Conservation (phyloP, 768 basidiomycete genomes). For the Lentinus brumalis region DNA sequence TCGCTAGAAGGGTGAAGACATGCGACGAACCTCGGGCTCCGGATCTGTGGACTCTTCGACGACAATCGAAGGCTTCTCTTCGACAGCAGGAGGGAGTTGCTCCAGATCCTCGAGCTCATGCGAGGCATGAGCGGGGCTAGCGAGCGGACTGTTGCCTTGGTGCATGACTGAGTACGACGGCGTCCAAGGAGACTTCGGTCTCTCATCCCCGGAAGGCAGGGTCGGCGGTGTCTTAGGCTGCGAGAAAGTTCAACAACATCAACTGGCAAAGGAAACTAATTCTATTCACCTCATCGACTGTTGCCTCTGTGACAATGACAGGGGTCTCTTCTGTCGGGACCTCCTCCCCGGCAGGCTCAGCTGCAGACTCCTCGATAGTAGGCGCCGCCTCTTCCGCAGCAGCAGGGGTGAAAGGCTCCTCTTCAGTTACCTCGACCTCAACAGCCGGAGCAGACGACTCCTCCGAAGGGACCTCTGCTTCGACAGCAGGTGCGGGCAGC, state of each 20-base stretch:
- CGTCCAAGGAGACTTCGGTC: conserved; percentile 34
- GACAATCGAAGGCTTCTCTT: conserved; percentile 14
- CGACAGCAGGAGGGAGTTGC: conserved; percentile 9
- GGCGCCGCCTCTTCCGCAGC: not conserved
- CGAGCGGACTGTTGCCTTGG: conserved; percentile 26
- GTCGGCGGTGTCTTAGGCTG: conserved; percentile 12
- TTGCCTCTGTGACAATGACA: conserved; percentile 9
- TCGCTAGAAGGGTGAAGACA: not conserved
- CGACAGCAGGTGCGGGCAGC: conserved; percentile 7
- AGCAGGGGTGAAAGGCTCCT: not conserved
- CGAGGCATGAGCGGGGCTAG: conserved; percentile 13
- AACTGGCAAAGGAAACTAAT: not conserved
- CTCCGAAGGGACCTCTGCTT: conserved; percentile 3
- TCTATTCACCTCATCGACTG: not conserved
- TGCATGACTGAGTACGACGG: conserved; percentile 37
- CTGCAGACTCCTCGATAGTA: not conserved
- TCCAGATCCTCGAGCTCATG: conserved; percentile 24
- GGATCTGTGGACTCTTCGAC: conserved; percentile 14
- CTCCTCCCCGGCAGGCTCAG: conserved; percentile 2
- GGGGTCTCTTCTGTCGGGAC: conserved; percentile 4
- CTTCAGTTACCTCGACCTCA: not conserved
- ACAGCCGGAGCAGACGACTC: not conserved
- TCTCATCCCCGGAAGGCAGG: conserved; percentile 3
- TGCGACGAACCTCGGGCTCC: not conserved
- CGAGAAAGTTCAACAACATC: not conserved